A percentile compares a stretch with the other conserved stretches of the same genome.
Evolutionary conservation across 2,329 filamentous ascomycete genomes (phyloP).

Genomic region (Ilyonectria robusta): DNA sequence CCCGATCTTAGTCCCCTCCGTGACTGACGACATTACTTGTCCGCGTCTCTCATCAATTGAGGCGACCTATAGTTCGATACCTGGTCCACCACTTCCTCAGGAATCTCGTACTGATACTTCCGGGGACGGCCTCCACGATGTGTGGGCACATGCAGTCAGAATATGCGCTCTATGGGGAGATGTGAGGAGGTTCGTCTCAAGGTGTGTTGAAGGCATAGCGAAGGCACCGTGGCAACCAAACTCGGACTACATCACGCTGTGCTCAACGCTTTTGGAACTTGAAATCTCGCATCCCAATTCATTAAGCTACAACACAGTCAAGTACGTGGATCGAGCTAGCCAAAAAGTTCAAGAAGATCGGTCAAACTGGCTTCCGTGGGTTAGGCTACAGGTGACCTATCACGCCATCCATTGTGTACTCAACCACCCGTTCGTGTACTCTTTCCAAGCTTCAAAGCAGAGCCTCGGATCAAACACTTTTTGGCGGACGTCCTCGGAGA

Average conservation of each 20-base stretch:
- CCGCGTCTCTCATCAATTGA: constrained; percentile 8
- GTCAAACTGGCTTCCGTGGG: constrained; percentile 29
- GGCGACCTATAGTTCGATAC: neutral
- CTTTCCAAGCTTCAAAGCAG: constrained; percentile 9
- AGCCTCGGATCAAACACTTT: constrained; percentile 26
- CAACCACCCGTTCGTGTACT: constrained; percentile 35
- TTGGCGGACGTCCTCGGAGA: constrained; percentile 32
- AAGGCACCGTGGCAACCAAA: constrained; percentile 27
- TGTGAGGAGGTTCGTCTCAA: constrained; percentile 24
- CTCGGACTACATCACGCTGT: constrained; percentile 31
- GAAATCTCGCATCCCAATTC: neutral
- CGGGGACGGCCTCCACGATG: neutral
- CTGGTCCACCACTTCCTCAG: neutral
- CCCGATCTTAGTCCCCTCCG: neutral
- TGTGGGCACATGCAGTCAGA: constrained; percentile 24
- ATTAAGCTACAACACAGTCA: constrained; percentile 28
- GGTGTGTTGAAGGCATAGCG: constrained; percentile 23
- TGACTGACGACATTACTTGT: neutral
- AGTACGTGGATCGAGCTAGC: neutral
- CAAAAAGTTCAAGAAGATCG: neutral
- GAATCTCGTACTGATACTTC: neutral
- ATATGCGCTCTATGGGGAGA: constrained; percentile 26
- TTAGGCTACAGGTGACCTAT: constrained; percentile 28
- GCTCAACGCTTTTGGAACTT: constrained; percentile 11
- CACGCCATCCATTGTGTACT: constrained; percentile 31